phyloP scores from a whole-genome alignment of 2,329 filamentous ascomycete species.

The Ophiostoma novo-ulmi region DNA sequence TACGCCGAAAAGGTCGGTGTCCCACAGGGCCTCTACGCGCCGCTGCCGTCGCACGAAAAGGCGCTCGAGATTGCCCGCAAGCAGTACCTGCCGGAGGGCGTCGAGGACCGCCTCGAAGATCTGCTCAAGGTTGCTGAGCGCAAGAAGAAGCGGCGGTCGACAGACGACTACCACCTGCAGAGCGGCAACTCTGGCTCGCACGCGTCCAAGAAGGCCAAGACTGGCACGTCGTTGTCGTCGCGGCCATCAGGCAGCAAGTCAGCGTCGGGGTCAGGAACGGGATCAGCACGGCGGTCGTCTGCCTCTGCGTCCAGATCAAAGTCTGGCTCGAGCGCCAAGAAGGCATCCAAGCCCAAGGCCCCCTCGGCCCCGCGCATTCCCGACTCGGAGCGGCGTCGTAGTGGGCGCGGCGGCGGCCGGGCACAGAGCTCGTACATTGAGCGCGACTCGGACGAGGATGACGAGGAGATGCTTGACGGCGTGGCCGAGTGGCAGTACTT shows the following conservation, averaged over 20 bases:
- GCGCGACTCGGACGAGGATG: constrained; percentile 53
- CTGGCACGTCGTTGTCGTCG: constrained; percentile 24
- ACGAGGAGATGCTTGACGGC: constrained; percentile 57
- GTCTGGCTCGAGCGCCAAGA: constrained; percentile 17
- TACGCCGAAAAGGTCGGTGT: constrained; percentile 76
- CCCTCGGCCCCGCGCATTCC: constrained; percentile 31
- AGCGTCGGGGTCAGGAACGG: constrained; percentile 35
- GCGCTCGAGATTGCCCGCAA: constrained; percentile 84
- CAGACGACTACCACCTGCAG: constrained; percentile 42
- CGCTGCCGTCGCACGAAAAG: constrained; percentile 67
- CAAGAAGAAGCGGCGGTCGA: constrained; percentile 63
- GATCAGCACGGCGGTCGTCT: constrained; percentile 32
- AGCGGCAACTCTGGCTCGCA: constrained; percentile 34
- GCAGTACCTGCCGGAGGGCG: constrained; percentile 71
- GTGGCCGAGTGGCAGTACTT: constrained; percentile 56
- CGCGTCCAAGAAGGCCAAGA: constrained; percentile 39
- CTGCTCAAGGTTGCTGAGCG: constrained; percentile 61
- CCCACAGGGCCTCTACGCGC: constrained; percentile 70
- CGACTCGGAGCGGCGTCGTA: constrained; percentile 49
- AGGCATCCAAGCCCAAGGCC: constrained; percentile 15
- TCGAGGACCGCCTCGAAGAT: constrained; percentile 71
- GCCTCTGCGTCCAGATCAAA: not conserved
- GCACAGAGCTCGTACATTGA: constrained; percentile 50
- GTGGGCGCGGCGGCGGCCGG: constrained; percentile 42
- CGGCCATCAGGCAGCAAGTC: constrained; percentile 34